Percentiles rank a stretch among this genome's conserved stretches.
These are phyloP conservation scores for Xerophyta viscosa DNA, from an alignment of 106 monocot genomes.

Conservation along the genomic window DNA sequence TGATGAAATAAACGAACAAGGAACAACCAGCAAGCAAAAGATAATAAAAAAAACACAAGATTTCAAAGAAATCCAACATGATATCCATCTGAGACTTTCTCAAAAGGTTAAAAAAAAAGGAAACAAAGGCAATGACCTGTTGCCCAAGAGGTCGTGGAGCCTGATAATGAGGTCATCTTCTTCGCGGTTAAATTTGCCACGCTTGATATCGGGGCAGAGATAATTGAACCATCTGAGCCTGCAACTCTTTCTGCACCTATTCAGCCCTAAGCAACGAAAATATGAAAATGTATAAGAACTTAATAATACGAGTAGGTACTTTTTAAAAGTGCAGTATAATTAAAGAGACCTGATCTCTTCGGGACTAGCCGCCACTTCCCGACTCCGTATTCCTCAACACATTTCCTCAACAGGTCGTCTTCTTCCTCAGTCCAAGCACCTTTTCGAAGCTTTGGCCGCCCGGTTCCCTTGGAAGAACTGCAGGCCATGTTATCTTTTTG, in stretches of 20 bases:
- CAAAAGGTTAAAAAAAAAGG: too few species aligned
- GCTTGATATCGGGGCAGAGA: constrained; percentile 1
- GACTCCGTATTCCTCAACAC: background rate
- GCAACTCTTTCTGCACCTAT: constrained; percentile 12
- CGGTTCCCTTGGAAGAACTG: too few species aligned
- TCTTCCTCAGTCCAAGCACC: background rate
- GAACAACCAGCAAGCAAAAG: too few species aligned
- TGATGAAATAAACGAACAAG: too few species aligned
- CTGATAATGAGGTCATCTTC: constrained; percentile 7
- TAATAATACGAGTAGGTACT: too few species aligned
- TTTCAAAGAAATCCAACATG: too few species aligned
- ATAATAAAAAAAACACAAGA: too few species aligned
- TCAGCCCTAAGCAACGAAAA: background rate
- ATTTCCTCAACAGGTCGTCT: background rate
- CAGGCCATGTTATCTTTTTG: too few species aligned
- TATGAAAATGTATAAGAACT: too few species aligned
- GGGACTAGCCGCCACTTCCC: constrained; percentile 1
- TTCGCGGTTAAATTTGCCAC: background rate
- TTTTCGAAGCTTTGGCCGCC: background rate
- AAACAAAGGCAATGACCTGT: too few species aligned
- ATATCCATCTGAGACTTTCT: too few species aligned
- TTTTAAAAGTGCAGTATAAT: too few species aligned
- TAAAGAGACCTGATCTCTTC: background rate
- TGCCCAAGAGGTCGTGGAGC: constrained; percentile 12
- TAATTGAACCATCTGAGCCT: constrained; percentile 7